These are phyloP conservation scores for Diaporthe capsici DNA, from an alignment of 2,329 filamentous ascomycete species.

Conservation along the genomic window DNA sequence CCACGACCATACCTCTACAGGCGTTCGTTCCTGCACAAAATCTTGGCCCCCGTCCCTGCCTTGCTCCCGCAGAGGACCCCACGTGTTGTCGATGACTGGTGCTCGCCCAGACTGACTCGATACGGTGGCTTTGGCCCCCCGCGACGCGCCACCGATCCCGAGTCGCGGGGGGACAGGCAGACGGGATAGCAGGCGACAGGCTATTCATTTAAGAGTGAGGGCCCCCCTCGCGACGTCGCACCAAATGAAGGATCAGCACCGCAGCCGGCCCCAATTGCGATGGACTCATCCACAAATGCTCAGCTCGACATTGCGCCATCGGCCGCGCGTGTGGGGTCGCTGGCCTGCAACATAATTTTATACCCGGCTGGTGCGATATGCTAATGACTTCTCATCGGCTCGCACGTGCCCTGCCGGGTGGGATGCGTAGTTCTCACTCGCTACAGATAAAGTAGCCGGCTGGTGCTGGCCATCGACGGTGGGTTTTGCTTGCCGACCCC, in stretches of 20 bases:
- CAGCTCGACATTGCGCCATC: slow-evolving; percentile 32
- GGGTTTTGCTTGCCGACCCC: background rate
- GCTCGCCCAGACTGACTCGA: slow-evolving; percentile 17
- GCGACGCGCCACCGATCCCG: slow-evolving; percentile 1
- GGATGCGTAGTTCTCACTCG: background rate
- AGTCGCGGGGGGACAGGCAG: background rate
- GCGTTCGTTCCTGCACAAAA: background rate
- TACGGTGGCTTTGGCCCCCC: background rate
- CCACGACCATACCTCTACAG: background rate
- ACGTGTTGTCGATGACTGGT: slow-evolving; percentile 2
- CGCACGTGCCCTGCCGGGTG: slow-evolving; percentile 11
- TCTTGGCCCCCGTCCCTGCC: background rate
- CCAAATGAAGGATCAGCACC: slow-evolving; percentile 33
- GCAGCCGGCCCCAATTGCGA: slow-evolving; percentile 25
- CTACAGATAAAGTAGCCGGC: background rate
- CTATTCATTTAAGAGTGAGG: slow-evolving; percentile 6
- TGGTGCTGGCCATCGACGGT: background rate
- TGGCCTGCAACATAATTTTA: slow-evolving; percentile 10
- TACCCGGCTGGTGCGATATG: slow-evolving; percentile 4
- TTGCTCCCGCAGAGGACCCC: slow-evolving; percentile 11
- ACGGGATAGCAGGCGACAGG: background rate
- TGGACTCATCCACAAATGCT: slow-evolving; percentile 25
- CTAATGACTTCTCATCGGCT: background rate
- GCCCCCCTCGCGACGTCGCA: background rate
- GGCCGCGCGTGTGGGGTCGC: slow-evolving; percentile 1